These are phyloP conservation scores for Mycocentrospora acerina DNA, from an alignment of 2,329 filamentous ascomycete species.

Conservation along the genomic window DNA sequence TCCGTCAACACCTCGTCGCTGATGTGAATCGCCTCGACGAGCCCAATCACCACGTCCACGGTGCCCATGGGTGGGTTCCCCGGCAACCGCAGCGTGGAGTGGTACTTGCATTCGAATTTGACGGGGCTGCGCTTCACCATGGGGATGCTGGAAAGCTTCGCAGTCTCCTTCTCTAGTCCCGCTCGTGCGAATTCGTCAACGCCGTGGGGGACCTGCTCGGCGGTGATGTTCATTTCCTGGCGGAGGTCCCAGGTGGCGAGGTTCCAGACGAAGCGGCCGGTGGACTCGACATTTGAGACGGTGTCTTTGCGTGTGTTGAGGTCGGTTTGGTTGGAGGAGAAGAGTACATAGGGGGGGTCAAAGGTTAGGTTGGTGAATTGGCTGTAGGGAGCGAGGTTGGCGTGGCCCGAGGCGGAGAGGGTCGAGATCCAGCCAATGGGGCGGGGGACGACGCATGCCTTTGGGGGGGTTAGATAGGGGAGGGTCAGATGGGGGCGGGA, in stretches of 20 bases:
- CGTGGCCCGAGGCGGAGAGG: conserved; percentile 46
- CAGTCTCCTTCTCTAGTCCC: conserved; percentile 52
- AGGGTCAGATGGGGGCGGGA: not conserved
- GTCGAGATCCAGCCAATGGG: conserved; percentile 67
- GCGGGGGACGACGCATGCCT: conserved; percentile 61
- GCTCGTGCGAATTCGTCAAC: conserved; percentile 59
- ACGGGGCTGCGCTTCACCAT: conserved; percentile 60
- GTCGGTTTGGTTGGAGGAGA: conserved; percentile 59
- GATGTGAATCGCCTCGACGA: conserved; percentile 60
- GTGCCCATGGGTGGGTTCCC: conserved; percentile 60
- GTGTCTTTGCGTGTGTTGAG: conserved; percentile 55
- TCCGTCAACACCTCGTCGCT: conserved; percentile 56
- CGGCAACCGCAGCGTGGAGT: conserved; percentile 56
- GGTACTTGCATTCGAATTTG: conserved; percentile 59
- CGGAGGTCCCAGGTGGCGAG: conserved; percentile 59
- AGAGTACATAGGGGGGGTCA: conserved; percentile 65
- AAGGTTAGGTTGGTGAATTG: conserved; percentile 67
- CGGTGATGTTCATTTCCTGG: conserved; percentile 57
- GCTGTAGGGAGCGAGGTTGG: conserved; percentile 62
- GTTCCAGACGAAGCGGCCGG: conserved; percentile 61
- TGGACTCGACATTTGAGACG: conserved; percentile 57
- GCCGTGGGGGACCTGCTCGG: conserved; percentile 51
- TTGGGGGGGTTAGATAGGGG: not conserved
- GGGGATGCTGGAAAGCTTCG: conserved; percentile 45
- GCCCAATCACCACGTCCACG: conserved; percentile 60